phyloP scores from a whole-genome alignment of 805 yeast species.

The Clavispora phyllophila region DNA sequence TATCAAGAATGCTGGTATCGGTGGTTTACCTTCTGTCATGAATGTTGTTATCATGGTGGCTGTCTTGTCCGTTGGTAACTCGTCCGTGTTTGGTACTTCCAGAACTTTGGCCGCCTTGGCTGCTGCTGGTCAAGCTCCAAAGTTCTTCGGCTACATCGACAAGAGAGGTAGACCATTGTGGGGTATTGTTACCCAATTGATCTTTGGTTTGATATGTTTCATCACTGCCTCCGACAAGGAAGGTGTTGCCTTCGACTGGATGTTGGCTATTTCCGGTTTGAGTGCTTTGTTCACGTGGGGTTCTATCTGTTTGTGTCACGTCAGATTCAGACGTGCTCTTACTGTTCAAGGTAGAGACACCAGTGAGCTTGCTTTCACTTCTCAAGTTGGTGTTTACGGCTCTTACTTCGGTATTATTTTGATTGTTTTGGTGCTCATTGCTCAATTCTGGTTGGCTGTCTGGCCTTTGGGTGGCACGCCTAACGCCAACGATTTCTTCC shows the following conservation, averaged over 20 bases:
- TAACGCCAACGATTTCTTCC: conserved; percentile 44
- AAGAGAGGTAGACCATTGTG: conserved; percentile 38
- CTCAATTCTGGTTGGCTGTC: conserved; percentile 64
- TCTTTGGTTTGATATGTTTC: conserved; percentile 58
- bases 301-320: conserved; percentile 22
- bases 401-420: conserved; percentile 48
- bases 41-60: conserved; percentile 71
- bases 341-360: conserved; percentile 18
- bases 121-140: conserved; percentile 66
- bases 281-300: conserved; percentile 26
- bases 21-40: conserved; percentile 65
- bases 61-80: conserved; percentile 72
- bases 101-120: conserved; percentile 66
- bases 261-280: conserved; percentile 23
- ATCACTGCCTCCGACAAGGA: conserved; percentile 40
- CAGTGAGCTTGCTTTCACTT: conserved; percentile 47
- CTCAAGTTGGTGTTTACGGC: conserved; percentile 50
- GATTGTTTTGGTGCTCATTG: conserved; percentile 47
- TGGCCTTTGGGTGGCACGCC: conserved; percentile 46
- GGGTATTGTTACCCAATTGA: conserved; percentile 27
- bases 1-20: conserved; percentile 54
- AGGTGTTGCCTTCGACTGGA: conserved; percentile 21
- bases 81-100: conserved; percentile 69
- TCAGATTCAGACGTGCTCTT: conserved; percentile 24
- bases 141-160: conserved; percentile 39